Evolutionary conservation across 345 rosid genomes (phyloP), one percentile per base, ranked within the genome.

Genomic region (Hibiscus trionum): DNA sequence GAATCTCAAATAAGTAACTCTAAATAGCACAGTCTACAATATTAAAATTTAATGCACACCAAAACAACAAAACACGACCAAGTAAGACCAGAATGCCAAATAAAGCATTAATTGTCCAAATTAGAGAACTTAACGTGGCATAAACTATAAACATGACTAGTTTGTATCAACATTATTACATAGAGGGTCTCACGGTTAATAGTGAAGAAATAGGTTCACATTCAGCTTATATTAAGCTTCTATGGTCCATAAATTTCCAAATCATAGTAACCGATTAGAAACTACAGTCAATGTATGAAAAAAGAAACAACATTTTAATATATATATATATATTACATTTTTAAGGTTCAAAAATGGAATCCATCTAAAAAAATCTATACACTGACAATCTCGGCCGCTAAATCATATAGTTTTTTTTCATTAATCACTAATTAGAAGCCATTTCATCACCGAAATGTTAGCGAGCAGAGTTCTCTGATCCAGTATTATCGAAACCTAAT

Each of bases 71-170:
- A 44, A 26, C 39, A 26, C 1, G 39, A 66, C 14, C 10, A 55
- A 7, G 7, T 0, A 49, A 59, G 49, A n/a, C 39, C 4, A 21
- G 62, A 65, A 67, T 58, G 16, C 16, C 7, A 10, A 37, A 21
- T 33, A 57, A 9, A 37, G 37, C 50, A 57, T 12, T 24, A 2
- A 29, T 33, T 42, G 53, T 35, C 33, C 52, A 2, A 60, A 56
- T 9, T 8, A 21, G 14, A 71, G 35, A 56, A 37, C 50, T 50
- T 29, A 63, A 63, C 17, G 63, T 3, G 61, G 50, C 29, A 50
- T 73, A 73, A 52, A 73, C 27, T 24, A 35, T 47, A 42, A 72
- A 50, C 58, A 50, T 15, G 56, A 50, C 56, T 50, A 50, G 17
- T 15, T 2, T 50, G 56, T 4, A 50, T 50, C 56, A 5, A 50